Evolutionary conservation across 2,329 filamentous ascomycete species (phyloP), one percentile per base, ranked within the genome.

Genomic region (Colletotrichum chlorophyti): DNA sequence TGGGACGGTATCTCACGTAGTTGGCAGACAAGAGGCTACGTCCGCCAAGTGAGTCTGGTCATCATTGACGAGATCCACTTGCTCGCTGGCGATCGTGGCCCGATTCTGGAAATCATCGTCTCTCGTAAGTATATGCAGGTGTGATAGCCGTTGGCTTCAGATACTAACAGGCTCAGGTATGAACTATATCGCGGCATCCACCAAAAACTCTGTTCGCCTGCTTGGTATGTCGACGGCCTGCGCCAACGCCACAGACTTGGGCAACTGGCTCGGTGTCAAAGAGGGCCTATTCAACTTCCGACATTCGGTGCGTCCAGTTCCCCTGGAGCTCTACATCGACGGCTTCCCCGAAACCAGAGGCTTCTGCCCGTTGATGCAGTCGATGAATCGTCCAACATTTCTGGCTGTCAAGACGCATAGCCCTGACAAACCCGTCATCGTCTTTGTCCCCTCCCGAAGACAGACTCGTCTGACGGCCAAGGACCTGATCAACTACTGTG

Each of bases 191-290:
- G 95, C 94, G 2, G 91, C 93, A 2, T 93, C 96, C 61, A 96
- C 91, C 35, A 93, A 96, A 68, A 92, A 89, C 48, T 86, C 92
- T 1, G 94, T 99, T 19, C 86, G 95, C 5, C 80, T 99, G 5
- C 83, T 99, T 62, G 95, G 95, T n/a, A 99, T 99, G 96, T 99
- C 95, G 2, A 99, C 95, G 15, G 96, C 95, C 9, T 98, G 94
- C 67, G 95, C 95, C 12, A 99, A 99, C 70, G 95, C 96, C 2
- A 91, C 86, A 12, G 96, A 99, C 72, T 81, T 99, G 31, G 96
- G 85, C 2, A 98, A 97, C 68, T 99, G 95, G 95, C 83, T 99
- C 3, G 95, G 95, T 42, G 96, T 99, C 34, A 97, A 97, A 70
- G 91, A 97, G 68, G 94, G 89, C 1, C 75, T 99, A 21, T 99